phyloP scores from a whole-genome alignment of 2,329 filamentous ascomycete species.

The Calonectria pauciramosa region DNA sequence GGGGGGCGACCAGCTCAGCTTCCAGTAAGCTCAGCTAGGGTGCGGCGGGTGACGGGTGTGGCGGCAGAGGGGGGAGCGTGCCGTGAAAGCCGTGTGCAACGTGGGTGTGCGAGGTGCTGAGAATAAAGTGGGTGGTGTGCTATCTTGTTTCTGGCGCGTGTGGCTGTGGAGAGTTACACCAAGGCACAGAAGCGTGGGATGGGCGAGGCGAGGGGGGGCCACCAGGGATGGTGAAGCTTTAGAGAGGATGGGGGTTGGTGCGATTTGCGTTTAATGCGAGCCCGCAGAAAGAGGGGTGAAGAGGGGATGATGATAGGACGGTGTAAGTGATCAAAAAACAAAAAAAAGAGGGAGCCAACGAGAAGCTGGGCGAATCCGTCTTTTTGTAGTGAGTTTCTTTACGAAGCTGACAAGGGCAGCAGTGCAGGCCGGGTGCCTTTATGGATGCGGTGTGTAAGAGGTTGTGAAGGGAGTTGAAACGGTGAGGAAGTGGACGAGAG shows the following conservation, averaged over 20 bases:
- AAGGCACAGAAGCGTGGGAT: not conserved
- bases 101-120: slow-evolving; percentile 6
- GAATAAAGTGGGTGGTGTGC: slow-evolving; percentile 5
- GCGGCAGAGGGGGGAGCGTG: slow-evolving; percentile 26
- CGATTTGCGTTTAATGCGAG: slow-evolving; percentile 8
- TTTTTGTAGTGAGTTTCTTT: not conserved
- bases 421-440: not conserved
- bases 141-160: slow-evolving; percentile 3
- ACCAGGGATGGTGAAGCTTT: slow-evolving; percentile 7
- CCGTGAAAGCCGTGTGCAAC: slow-evolving; percentile 22
- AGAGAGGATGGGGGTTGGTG: not conserved
- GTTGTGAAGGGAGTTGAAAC: not conserved
- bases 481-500: not conserved
- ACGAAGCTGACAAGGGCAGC: not conserved
- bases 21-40: slow-evolving; percentile 11
- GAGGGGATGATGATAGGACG: not conserved
- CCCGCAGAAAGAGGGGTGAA: not conserved
- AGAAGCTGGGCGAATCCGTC: not conserved
- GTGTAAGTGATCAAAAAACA: slow-evolving; percentile 8
- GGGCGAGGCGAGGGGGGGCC: not conserved
- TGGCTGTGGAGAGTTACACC: slow-evolving; percentile 1
- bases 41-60: slow-evolving; percentile 24
- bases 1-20: not conserved
- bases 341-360: slow-evolving; percentile 9
- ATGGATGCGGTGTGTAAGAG: not conserved